Evolutionary conservation across 176 grass and related monocot genomes (phyloP), one percentile per base, ranked within the genome.

Genomic region (Saccharum spontaneum): DNA sequence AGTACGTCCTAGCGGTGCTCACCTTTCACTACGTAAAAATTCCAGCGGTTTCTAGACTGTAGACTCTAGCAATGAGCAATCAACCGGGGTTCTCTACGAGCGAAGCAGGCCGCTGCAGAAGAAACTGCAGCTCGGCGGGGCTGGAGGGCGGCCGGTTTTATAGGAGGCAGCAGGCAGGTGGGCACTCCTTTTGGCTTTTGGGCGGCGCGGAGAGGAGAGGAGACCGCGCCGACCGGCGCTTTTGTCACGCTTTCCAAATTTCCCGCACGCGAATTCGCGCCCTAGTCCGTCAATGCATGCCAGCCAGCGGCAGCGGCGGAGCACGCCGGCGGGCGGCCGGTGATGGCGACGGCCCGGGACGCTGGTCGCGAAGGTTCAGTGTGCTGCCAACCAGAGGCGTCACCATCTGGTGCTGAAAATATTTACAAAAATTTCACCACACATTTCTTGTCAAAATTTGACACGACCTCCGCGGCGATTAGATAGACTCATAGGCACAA

Each of bases 401-500:
- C 84, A 40, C 84, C 69, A 13, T 59, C 55, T 2, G 55, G 55
- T 59, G 55, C 10, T 59, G 55, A 59, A 57, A 50, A 50, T 50
- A 17, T 17, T 22, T 22, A 22, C 18, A 57, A 7, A 57, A 9
- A 3, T 20, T 12, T 30, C 22, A 4, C 12, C 1, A 2, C 20
- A 6, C 79, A 30, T 75, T 43, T 33, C 84, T 26, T 64, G 75
- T 80, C 74, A 41, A 83, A 90, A 18, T 90, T 87, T 43, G 61
- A 70, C 85, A 70, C 84, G 23, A 16, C 44, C 17, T 81, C 63
- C 12, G 18, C 1, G 14, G 4, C 7, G 1, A 16, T 44, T 11
- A 15, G 26, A 40, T 17, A 4, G 28, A 28, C 28, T 28, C 28
- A 28, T 28, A 28, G 1, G 4, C 8, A 11, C 2, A 17, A 23